phyloP scores from a whole-genome alignment of 2,329 filamentous ascomycete genomes.

The Exophiala aquamarina region DNA sequence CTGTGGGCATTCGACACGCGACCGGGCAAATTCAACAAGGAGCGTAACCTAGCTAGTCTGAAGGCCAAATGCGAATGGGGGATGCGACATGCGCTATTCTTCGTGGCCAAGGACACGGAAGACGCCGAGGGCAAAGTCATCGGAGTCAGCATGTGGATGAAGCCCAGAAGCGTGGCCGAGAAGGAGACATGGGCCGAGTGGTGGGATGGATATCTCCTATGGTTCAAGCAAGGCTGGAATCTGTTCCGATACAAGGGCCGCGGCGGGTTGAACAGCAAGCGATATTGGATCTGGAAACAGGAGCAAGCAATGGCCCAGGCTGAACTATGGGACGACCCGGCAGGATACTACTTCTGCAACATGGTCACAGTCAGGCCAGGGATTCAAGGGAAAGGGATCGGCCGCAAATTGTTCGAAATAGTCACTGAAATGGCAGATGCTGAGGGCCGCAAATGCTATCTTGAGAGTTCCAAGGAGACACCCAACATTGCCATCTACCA shows the following conservation, averaged over 20 bases:
- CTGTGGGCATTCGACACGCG: slow-evolving; percentile 60
- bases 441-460: slow-evolving; percentile 65
- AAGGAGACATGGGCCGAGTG: slow-evolving; percentile 62
- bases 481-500: slow-evolving; percentile 73
- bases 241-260: slow-evolving; percentile 65
- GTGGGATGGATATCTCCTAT: slow-evolving; percentile 65
- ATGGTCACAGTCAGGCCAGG: slow-evolving; percentile 69
- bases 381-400: slow-evolving; percentile 66
- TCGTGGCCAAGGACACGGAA: slow-evolving; percentile 64
- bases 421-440: slow-evolving; percentile 64
- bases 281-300: slow-evolving; percentile 73
- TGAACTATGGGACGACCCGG: slow-evolving; percentile 63
- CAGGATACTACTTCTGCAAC: slow-evolving; percentile 75
- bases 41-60: slow-evolving; percentile 63
- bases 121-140: slow-evolving; percentile 51
- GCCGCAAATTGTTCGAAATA: slow-evolving; percentile 61
- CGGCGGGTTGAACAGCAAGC: slow-evolving; percentile 64
- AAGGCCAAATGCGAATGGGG: slow-evolving; percentile 68
- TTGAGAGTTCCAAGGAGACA: slow-evolving; percentile 67
- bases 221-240: slow-evolving; percentile 64
- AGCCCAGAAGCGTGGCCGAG: slow-evolving; percentile 50
- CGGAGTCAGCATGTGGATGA: slow-evolving; percentile 72
- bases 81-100: slow-evolving; percentile 67
- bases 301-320: slow-evolving; percentile 62
- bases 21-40: slow-evolving; percentile 53